Base-by-base conservation (phyloP, 2,329 filamentous ascomycete species). In the Myotisia sp. region DNA sequence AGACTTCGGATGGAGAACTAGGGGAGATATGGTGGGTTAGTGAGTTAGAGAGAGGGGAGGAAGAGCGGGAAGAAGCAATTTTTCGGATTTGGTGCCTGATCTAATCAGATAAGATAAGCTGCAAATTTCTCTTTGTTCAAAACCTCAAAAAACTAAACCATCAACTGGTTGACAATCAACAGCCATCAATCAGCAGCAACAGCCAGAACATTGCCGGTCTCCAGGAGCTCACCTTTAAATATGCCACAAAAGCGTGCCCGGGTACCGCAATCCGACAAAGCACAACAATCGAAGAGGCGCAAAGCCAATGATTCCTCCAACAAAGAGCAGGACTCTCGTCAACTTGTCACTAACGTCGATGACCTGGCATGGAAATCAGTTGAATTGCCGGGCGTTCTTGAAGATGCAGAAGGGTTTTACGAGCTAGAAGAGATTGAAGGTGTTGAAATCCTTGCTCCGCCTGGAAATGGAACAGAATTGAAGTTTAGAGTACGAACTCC, bases 371-470 rank as follows among this genome's bases (percentile, higher is more conserved):
- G 75, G 75, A 70, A 68, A 41, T 64, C 73, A 13, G 73, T 90
- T 3, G 52, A 62, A 22, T 62, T 79, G 46, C 82, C 83, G 5
- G 80, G 86, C 50, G 75, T 79, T 51, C 66, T 86, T 46, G 76
- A 87, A 29, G 83, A 94, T 59, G 82, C 82, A n/a, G 85, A 92
- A 43, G 90, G 90, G 0, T 94, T 98, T 55, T 92, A 78, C 47
- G 85, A 82, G 0, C 62, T 98, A 2, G 85, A 98, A 49, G 86
- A 95, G 49, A 78, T 95, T 29, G 82, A 92, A 10, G 84, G 82
- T 33, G 82, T 98, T 1, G 81, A 93, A 19, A 68, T 98, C n/a
- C n/a, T n/a, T n/a, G 64, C 92, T 26, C 72, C 69, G 41, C 60
- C 66, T 16, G 47, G 45, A 0, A 46, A 48, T 2, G 67, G 77